Percentiles rank a stretch among this genome's conserved stretches.
These are phyloP conservation scores for Artomyces pyxidatus DNA, from an alignment of 768 basidiomycete species.

Conservation along the genomic window DNA sequence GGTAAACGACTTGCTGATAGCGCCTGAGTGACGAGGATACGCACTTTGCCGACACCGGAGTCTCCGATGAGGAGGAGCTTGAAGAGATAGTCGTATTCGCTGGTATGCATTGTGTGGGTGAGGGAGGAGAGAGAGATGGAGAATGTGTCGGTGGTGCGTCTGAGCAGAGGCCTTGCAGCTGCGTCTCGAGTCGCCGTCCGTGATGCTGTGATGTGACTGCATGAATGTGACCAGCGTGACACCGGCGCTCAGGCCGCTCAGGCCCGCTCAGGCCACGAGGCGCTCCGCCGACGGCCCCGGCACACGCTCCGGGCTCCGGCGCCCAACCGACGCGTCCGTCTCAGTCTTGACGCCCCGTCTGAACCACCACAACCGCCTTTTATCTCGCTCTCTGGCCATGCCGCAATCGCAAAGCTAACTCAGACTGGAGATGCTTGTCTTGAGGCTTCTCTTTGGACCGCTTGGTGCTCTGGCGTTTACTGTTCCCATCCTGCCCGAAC, in stretches of 20 bases:
- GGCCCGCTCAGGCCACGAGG: constrained; percentile 2
- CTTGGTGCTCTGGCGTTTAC: no score
- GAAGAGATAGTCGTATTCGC: constrained; percentile 94
- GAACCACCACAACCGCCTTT: not conserved
- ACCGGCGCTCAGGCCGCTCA: no score
- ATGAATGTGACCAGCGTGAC: not conserved
- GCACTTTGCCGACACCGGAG: constrained; percentile 90
- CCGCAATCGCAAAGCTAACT: no score
- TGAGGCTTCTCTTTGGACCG: no score
- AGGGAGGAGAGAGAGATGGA: constrained; percentile 2
- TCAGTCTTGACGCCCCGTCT: not conserved
- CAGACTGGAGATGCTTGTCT: no score
- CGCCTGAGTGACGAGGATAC: constrained; percentile 17
- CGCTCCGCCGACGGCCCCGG: no score
- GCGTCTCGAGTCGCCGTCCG: no score
- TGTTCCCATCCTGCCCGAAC: not conserved
- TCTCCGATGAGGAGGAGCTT: constrained; percentile 93
- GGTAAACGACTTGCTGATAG: not conserved
- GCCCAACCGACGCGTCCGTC: not conserved
- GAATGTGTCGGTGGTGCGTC: constrained; percentile 5
- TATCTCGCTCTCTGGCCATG: no score
- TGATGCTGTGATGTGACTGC: constrained; percentile 6
- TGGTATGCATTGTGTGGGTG: constrained; percentile 64
- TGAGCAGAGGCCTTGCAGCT: constrained; percentile 14
- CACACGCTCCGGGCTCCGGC: no score